These are phyloP conservation scores for Marsdenia floribunda DNA, from an alignment of 257 asterid species.

Conservation along the genomic window DNA sequence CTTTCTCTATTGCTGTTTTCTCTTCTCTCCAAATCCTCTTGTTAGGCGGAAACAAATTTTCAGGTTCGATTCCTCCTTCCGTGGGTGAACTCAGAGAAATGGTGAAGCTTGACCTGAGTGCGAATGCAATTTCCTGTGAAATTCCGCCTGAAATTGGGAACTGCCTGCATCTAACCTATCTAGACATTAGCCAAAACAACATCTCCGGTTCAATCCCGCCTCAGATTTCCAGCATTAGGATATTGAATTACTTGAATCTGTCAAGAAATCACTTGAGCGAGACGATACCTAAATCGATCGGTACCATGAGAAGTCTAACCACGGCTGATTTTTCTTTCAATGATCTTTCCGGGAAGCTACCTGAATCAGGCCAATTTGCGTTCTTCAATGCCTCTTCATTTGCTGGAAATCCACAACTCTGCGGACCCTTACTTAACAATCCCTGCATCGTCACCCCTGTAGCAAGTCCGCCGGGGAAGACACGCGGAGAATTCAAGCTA, in stretches of 20 bases:
- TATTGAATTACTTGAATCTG: constrained; percentile 70
- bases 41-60: constrained; percentile 61
- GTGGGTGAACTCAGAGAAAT: constrained; percentile 63
- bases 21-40: constrained; percentile 63
- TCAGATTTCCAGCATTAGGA: constrained; percentile 51
- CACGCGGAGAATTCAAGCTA: constrained; percentile 60
- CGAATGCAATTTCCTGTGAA: constrained; percentile 51
- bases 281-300: constrained; percentile 57
- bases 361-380: constrained; percentile 76
- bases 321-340: constrained; percentile 91
- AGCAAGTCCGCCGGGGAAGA: constrained; percentile 25
- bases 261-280: constrained; percentile 70
- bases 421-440: constrained; percentile 56
- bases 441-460: constrained; percentile 47
- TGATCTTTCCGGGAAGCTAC: constrained; percentile 71
- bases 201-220: constrained; percentile 66
- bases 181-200: constrained; percentile 79
- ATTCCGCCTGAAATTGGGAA: constrained; percentile 67
- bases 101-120: constrained; percentile 65
- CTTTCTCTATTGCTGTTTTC: constrained; percentile 58
- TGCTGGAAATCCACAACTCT: constrained; percentile 74
- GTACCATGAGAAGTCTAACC: constrained; percentile 77
- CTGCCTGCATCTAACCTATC: constrained; percentile 64
- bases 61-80: constrained; percentile 72
- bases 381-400: constrained; percentile 73